A percentile compares a stretch with the other conserved stretches of the same genome.
These are phyloP conservation scores for Ophiostoma piceae DNA, from an alignment of 2,329 filamentous ascomycete genomes.

Conservation along the genomic window DNA sequence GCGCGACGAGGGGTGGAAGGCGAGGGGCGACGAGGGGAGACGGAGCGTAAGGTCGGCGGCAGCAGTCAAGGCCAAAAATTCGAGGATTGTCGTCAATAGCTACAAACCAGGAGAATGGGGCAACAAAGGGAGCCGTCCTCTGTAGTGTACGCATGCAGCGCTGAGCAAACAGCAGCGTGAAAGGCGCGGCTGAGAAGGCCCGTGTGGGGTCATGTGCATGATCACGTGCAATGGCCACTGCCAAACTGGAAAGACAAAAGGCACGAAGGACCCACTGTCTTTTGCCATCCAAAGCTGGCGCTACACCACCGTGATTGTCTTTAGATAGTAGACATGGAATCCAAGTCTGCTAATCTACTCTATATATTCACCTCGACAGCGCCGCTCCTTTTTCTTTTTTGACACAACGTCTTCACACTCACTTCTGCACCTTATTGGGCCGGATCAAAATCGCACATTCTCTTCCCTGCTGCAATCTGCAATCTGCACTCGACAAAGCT, in stretches of 20 bases:
- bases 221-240: background rate
- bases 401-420: background rate
- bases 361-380: background rate
- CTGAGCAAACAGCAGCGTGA: background rate
- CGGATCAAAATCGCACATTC: background rate
- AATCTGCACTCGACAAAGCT: background rate
- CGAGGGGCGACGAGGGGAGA: background rate
- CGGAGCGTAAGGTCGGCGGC: background rate
- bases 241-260: background rate
- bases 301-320: background rate
- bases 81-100: conserved; percentile 10
- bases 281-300: background rate
- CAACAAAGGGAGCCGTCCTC: background rate
- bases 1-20: background rate
- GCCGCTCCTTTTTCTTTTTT: background rate
- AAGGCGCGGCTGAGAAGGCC: conserved; percentile 21
- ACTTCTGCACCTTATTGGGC: background rate
- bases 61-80: conserved; percentile 1
- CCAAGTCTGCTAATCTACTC: background rate
- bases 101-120: background rate
- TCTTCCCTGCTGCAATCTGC: background rate
- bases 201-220: background rate
- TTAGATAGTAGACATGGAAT: too few relatives aligned
- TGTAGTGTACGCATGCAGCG: conserved; percentile 3
- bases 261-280: background rate